Base-by-base conservation (phyloP, 257 asterid genomes). In the Solanum piurae region DNA sequence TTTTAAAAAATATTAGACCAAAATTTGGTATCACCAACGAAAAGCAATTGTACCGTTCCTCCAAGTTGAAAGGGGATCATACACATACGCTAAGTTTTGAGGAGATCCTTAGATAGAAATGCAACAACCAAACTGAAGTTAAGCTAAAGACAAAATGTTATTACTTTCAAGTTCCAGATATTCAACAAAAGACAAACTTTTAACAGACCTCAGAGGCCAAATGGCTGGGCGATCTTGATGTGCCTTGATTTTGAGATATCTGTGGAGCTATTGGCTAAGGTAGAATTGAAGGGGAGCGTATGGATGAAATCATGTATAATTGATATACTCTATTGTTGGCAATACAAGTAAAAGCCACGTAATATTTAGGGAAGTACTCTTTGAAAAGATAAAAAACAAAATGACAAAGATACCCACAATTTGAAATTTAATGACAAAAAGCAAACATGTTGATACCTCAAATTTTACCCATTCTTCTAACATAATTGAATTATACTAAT, bases 261-360 rank as follows among this genome's bases (percentile, higher is more conserved):
- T 85, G 87, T 64, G 96, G 94, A 87, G 95, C 89, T 92, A 91
- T 94, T 86, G 93, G 94, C 83, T 92, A 95, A 49, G 92, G 88
- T 90, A 88, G 86, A 86, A 90, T 89, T 36, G 94, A 89, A 89
- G 99, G 98, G 27, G 96, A 95, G 73, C 98, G 95, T 87, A 49
- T 12, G 14, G 20, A 49, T 49, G 14, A 49, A 49, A 5, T 13
- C 7, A 49, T 14, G 58, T 49, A 49, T 49, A 4, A 20, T 18
- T 55, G 7, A 55, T 6, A 18, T 18, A 20, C n/a, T 55, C 18
- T 55, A 55, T 55, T 55, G 64, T 18, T 55, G n/a, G n/a, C 4
- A 55, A 55, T 55, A 6, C 23, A 55, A 55, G 64, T 20, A 6
- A 55, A 55, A 55, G 2, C 10, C 64, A 55, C 9, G n/a, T 55